These are phyloP conservation scores for Linnemannia hyalina DNA, from an alignment of 192 early-diverging fungal genomes.

Conservation along the genomic window DNA sequence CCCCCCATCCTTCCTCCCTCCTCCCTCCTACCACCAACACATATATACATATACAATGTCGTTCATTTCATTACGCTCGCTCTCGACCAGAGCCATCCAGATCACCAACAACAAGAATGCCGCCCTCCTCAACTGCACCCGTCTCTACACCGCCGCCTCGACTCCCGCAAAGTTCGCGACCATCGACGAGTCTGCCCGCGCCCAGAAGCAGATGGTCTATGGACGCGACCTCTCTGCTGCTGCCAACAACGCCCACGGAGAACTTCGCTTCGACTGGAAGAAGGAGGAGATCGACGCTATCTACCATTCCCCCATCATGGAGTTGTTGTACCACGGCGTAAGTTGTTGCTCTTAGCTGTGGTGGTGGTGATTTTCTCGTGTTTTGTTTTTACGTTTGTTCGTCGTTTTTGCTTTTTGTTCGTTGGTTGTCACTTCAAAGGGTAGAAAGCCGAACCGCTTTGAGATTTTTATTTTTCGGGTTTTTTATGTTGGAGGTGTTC, in stretches of 20 bases:
- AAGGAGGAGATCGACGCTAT: conserved; percentile 79
- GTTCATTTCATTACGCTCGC: conserved; percentile 47
- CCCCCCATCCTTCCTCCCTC: neutral
- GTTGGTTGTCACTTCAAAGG: conserved; percentile 52
- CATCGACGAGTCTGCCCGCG: conserved; percentile 54
- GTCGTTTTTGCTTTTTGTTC: neutral
- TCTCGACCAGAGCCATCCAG: conserved; percentile 53
- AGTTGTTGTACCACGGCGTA: conserved; percentile 81
- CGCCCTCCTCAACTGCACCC: conserved; percentile 43
- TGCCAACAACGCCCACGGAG: conserved; percentile 61
- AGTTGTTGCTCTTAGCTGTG: conserved; percentile 29
- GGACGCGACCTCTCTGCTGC: conserved; percentile 58
- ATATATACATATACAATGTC: conserved; percentile 35
- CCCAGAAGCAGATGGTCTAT: conserved; percentile 48
- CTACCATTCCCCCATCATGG: conserved; percentile 83
- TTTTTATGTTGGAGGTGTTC: neutral
- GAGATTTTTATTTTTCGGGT: neutral
- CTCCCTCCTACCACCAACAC: neutral
- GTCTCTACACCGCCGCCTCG: conserved; percentile 59
- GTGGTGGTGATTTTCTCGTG: neutral
- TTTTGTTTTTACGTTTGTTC: conserved; percentile 11
- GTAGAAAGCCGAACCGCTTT: conserved; percentile 46
- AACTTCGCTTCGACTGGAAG: conserved; percentile 77
- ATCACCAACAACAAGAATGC: conserved; percentile 40
- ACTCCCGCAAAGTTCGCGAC: conserved; percentile 60